Evolutionary conservation across 2,329 filamentous ascomycete genomes (phyloP), one percentile per base, ranked within the genome.

Genomic region (Ophiostoma quercus): DNA sequence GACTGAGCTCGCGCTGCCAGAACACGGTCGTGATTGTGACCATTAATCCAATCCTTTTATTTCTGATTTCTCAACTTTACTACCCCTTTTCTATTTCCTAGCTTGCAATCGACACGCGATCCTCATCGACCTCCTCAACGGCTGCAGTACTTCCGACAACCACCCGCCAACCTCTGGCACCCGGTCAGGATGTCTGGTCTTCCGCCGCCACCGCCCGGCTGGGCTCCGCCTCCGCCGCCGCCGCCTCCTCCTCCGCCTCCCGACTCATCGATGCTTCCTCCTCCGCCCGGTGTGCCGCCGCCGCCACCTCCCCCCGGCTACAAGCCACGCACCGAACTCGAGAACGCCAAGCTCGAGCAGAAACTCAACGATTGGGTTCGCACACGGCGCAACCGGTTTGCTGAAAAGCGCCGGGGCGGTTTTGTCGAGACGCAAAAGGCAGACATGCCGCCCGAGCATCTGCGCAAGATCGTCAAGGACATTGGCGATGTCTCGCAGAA

Each of bases 361-460:
- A 99, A 98, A 86, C 99, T 98, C 86, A 96, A 93, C 79, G 94
- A 97, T 89, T 99, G 96, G 96, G 84, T 98, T 76, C 90, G 94
- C 72, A 88, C 86, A 74, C 95, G 96, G 82, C 89, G 93, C 75
- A 95, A 93, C 79, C 89, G 95, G 69, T 99, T 98, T 74, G 93
- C 93, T 68, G 96, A 99, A 85, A 98, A 97, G 86, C 87, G 95
- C 72, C 96, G 96, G 81, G 92, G 90, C 29, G 95, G 96, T 0
- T 98, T 97, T 73, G 92, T 99, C 0, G 94, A 99, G 81, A 97
- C 94, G 7, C 94, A 98, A 77, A 99, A 99, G 84, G 93, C 93
- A 11, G 95, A 99, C 77, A 96, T 99, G 92, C 96, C 95, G 0
- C 94, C 95, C 0, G 95, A 98, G 83, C 95, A 99, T 86, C 78